Conservation (phyloP, 2,329 filamentous ascomycete genomes). For the Colletotrichum liaoningense region DNA sequence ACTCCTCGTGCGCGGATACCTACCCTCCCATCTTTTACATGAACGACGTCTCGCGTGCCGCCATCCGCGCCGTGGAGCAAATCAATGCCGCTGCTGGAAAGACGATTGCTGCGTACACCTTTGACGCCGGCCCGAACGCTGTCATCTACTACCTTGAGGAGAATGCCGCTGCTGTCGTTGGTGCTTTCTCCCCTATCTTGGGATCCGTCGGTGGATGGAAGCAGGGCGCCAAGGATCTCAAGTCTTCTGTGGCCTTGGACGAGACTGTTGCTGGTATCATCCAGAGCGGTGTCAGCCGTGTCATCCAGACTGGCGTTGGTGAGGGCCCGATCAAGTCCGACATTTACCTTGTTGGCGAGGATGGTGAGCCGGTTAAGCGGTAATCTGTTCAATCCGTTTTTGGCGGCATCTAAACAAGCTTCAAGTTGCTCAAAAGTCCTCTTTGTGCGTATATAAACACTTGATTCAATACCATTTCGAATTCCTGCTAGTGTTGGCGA, state of each 20-base stretch:
- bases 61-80: slow-evolving; percentile 87
- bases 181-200: slow-evolving; percentile 79
- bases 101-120: slow-evolving; percentile 92
- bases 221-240: slow-evolving; percentile 64
- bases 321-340: slow-evolving; percentile 87
- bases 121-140: slow-evolving; percentile 96
- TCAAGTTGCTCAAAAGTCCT: background rate
- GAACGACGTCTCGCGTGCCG: slow-evolving; percentile 91
- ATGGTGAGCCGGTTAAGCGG: slow-evolving; percentile 62
- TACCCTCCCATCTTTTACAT: slow-evolving; percentile 99
- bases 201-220: slow-evolving; percentile 78
- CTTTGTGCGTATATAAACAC: background rate
- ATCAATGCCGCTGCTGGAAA: slow-evolving; percentile 86
- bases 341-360: slow-evolving; percentile 78
- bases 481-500: background rate
- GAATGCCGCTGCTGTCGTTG: slow-evolving; percentile 78
- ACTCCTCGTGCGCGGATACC: slow-evolving; percentile 93
- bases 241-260: slow-evolving; percentile 69
- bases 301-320: slow-evolving; percentile 92
- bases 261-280: slow-evolving; percentile 74
- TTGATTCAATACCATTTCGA: background rate
- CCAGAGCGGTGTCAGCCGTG: slow-evolving; percentile 83
- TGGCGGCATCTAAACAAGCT: background rate
- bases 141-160: slow-evolving; percentile 95
- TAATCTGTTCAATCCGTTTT: slow-evolving; percentile 11